These are phyloP conservation scores for Hyaloscypha bicolor DNA, from an alignment of 495 filamentous ascomycete genomes.

Conservation along the genomic window DNA sequence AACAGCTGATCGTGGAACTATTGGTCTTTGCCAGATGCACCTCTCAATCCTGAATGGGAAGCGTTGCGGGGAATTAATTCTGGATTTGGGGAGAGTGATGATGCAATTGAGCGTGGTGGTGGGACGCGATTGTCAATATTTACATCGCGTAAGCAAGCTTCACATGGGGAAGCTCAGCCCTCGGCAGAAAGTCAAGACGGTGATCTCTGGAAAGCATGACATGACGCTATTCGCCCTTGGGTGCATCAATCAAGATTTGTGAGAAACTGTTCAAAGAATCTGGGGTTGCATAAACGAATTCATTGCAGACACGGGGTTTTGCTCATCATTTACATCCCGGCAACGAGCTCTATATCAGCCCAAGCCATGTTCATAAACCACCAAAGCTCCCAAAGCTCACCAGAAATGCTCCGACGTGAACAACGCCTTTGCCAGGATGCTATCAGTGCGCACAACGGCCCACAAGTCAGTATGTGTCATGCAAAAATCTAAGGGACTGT, in stretches of 20 bases:
- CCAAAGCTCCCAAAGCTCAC: slow-evolving; percentile 1
- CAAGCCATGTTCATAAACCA: background rate
- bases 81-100: background rate
- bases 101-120: slow-evolving; percentile 2
- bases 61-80: background rate
- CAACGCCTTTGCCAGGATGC: background rate
- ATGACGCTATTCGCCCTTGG: background rate
- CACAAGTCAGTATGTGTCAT: background rate
- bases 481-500: background rate
- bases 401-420: background rate
- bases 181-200: slow-evolving; percentile 1
- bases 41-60: background rate
- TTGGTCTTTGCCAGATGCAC: background rate
- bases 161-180: background rate
- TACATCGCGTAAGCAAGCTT: slow-evolving; percentile 18
- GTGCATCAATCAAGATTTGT: background rate
- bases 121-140: slow-evolving; percentile 25
- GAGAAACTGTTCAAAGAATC: background rate
- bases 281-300: background rate
- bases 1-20: background rate
- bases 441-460: background rate
- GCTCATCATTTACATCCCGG: background rate
- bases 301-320: background rate
- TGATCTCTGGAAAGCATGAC: background rate
- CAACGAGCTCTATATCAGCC: background rate